Percentiles rank a stretch among this genome's conserved stretches.
Conservation (phyloP, 495 filamentous ascomycete genomes). For the Physcia stellaris region DNA sequence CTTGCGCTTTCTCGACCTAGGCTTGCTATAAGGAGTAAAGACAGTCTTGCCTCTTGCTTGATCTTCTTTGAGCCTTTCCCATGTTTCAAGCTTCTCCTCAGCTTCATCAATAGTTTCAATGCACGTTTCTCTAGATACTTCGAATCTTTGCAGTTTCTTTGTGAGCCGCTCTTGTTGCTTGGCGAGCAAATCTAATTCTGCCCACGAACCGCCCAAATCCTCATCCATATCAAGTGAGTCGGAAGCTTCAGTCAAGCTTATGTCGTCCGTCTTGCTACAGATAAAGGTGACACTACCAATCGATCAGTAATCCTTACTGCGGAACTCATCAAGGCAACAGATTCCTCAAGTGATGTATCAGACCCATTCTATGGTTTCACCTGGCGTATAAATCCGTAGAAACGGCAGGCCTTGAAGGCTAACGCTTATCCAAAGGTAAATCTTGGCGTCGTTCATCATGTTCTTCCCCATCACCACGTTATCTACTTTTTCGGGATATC, state of each 20-base stretch:
- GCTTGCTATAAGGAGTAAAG: conserved; percentile 27
- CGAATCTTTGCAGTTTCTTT: conserved; percentile 20
- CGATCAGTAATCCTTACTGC: too few relatives aligned
- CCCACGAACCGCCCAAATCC: conserved; percentile 18
- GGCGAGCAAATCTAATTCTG: conserved; percentile 22
- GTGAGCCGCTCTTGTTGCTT: conserved; percentile 22
- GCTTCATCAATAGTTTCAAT: conserved; percentile 20
- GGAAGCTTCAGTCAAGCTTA: conserved; percentile 37
- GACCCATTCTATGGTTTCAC: too few relatives aligned
- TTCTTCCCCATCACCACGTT: too few relatives aligned
- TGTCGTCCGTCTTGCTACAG: conserved; percentile 57
- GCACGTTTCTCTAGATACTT: conserved; percentile 22
- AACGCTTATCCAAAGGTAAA: too few relatives aligned
- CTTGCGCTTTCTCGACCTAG: conserved; percentile 19
- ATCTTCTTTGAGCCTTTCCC: conserved; percentile 31
- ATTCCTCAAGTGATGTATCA: too few relatives aligned
- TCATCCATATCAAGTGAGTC: conserved; percentile 31
- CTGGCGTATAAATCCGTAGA: too few relatives aligned
- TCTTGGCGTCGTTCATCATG: too few relatives aligned
- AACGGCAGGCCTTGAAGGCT: too few relatives aligned
- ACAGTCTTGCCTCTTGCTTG: conserved; percentile 32
- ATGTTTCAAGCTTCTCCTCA: conserved; percentile 28
- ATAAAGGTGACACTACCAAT: conserved; percentile 59
- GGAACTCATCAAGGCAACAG: conserved; percentile 8
- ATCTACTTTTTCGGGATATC: too few relatives aligned